Evolutionary conservation across 768 basidiomycete species (phyloP).

Genomic region (Mycena indigotica): DNA sequence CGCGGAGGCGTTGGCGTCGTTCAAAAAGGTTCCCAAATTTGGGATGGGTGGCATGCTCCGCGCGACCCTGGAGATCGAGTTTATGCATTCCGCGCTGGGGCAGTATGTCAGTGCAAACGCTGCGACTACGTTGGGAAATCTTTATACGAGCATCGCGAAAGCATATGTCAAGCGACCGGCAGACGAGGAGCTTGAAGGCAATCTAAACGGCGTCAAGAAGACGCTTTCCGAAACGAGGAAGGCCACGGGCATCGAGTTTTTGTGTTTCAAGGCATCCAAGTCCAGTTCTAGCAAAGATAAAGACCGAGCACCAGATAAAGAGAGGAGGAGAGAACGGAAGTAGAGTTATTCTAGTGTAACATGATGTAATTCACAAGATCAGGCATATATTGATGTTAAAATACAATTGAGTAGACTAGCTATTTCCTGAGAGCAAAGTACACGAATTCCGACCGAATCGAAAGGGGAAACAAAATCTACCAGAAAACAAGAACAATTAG

Average conservation of each 20-base stretch:
- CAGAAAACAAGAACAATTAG: not conserved
- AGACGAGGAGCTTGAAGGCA: constrained; percentile 82
- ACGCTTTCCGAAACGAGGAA: constrained; percentile 84
- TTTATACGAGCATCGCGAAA: constrained; percentile 94
- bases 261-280: constrained; percentile 87
- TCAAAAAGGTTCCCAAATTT: constrained; percentile 87
- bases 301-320: not conserved
- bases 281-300: constrained; percentile 6
- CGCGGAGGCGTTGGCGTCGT: constrained; percentile 79
- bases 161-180: constrained; percentile 85
- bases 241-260: constrained; percentile 91
- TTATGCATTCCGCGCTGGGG: constrained; percentile 93
- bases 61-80: constrained; percentile 97
- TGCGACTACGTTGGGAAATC: constrained; percentile 81
- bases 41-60: constrained; percentile 99
- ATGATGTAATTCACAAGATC: too few species aligned
- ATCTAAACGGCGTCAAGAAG: constrained; percentile 90
- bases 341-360: not conserved
- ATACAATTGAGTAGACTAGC: not conserved
- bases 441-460: not conserved
- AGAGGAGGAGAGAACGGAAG: not conserved
- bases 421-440: not conserved
- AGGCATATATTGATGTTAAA: not conserved
- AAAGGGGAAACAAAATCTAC: not conserved
- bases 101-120: constrained; percentile 84